Evolutionary conservation across 2,329 filamentous ascomycete species (phyloP).

Genomic region (Ceratocystis diversiconidia): DNA sequence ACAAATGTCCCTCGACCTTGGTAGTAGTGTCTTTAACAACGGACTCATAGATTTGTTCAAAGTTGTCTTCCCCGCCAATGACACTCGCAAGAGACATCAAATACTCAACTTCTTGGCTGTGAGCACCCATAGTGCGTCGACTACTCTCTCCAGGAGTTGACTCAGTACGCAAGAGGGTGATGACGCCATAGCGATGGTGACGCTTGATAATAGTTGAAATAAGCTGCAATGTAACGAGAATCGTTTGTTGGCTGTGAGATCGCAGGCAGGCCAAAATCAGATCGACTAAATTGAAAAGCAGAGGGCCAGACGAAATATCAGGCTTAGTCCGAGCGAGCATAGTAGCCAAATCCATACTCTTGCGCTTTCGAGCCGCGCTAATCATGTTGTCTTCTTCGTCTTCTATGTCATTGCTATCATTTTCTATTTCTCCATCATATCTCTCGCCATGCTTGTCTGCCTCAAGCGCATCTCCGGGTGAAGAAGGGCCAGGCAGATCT

Average conservation of each 20-base stretch:
- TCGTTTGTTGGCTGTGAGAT: conserved; percentile 76
- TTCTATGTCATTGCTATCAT: neutral
- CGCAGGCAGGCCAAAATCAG: conserved; percentile 72
- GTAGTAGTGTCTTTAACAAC: conserved; percentile 58
- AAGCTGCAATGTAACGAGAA: conserved; percentile 76
- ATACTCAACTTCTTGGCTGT: conserved; percentile 60
- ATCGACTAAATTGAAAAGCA: conserved; percentile 86
- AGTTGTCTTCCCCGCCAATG: conserved; percentile 53
- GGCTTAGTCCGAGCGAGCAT: conserved; percentile 57
- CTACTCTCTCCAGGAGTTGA: conserved; percentile 36
- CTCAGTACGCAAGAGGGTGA: conserved; percentile 58
- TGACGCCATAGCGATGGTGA: conserved; percentile 75
- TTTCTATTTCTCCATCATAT: neutral
- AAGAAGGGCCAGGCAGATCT: conserved; percentile 43
- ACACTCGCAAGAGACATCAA: conserved; percentile 54
- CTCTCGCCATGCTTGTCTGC: neutral
- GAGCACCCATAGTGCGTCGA: conserved; percentile 55
- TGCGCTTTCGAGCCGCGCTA: conserved; percentile 63
- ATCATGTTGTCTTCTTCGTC: conserved; percentile 31
- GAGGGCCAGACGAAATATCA: conserved; percentile 48
- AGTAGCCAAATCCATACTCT: conserved; percentile 75
- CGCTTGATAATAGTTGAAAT: conserved; percentile 73
- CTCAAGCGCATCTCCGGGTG: conserved; percentile 28
- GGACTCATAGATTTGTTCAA: conserved; percentile 58
- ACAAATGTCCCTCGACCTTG: conserved; percentile 57